Conservation (phyloP, 1,284 basidiomycete species). For the Irpex rosettiformis region DNA sequence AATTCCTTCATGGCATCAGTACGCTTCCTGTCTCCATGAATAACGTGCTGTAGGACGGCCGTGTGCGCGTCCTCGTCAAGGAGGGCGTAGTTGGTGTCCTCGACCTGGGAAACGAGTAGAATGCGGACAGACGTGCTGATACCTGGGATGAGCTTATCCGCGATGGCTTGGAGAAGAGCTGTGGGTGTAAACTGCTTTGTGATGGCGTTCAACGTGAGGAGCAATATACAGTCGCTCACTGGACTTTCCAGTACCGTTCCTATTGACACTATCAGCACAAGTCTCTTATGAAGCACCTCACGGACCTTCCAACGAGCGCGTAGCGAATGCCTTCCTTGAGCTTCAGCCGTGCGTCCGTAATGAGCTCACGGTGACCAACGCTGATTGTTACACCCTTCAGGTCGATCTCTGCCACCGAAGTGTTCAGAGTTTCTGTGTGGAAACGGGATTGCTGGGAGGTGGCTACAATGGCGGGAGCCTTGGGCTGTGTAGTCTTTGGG, state of each 20-base stretch:
- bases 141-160: slow-evolving; percentile 13
- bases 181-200: neutral
- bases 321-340: slow-evolving; percentile 51
- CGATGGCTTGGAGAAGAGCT: slow-evolving; percentile 11
- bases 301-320: slow-evolving; percentile 40
- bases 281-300: neutral
- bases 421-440: slow-evolving; percentile 40
- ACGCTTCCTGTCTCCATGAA: slow-evolving; percentile 11
- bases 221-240: neutral
- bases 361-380: slow-evolving; percentile 46
- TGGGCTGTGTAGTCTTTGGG: neutral
- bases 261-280: neutral
- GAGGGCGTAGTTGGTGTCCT: slow-evolving; percentile 1
- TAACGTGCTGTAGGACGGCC: slow-evolving; percentile 10
- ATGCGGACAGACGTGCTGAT: slow-evolving; percentile 10
- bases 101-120: slow-evolving; percentile 11
- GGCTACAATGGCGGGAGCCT: slow-evolving; percentile 19
- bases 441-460: slow-evolving; percentile 40
- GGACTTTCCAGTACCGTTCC: slow-evolving; percentile 13
- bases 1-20: slow-evolving; percentile 11
- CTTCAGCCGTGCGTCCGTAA: slow-evolving; percentile 49
- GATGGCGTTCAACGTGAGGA: neutral
- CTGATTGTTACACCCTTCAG: slow-evolving; percentile 43
- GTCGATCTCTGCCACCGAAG: slow-evolving; percentile 41
- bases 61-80: neutral